Conservation (phyloP, 768 basidiomycete genomes). For the Amanita pallidorosea region DNA sequence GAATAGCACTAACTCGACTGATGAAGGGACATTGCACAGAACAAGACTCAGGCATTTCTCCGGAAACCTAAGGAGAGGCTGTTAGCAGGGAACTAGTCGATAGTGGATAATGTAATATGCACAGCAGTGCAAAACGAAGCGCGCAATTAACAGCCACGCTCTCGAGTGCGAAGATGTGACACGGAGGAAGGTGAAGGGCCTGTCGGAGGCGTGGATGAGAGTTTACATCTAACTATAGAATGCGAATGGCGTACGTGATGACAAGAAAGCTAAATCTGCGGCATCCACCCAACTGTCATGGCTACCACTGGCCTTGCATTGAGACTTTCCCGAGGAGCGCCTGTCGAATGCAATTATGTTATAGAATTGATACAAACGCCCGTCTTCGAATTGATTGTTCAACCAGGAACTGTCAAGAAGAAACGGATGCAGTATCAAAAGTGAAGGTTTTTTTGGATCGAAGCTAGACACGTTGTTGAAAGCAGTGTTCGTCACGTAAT, state of each 20-base stretch:
- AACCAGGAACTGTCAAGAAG: constrained; percentile 66
- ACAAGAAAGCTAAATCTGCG: constrained; percentile 61
- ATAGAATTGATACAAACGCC: constrained; percentile 42
- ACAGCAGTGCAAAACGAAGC: constrained; percentile 58
- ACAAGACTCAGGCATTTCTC: constrained; percentile 60
- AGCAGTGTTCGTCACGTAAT: constrained; percentile 57
- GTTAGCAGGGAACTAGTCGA: constrained; percentile 3
- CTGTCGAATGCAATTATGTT: constrained; percentile 74
- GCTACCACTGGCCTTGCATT: constrained; percentile 36
- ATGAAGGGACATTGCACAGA: constrained; percentile 57
- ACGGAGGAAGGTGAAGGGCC: constrained; percentile 53
- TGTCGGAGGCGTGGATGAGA: constrained; percentile 13
- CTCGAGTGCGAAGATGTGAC: constrained; percentile 67
- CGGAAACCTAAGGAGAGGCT: constrained; percentile 42
- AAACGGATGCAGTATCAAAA: constrained; percentile 58
- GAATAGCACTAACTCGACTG: constrained; percentile 43
- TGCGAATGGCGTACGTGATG: constrained; percentile 36
- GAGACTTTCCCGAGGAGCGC: constrained; percentile 50
- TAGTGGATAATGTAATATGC: constrained; percentile 16
- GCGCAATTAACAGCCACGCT: constrained; percentile 44
- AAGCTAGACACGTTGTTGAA: constrained; percentile 55
- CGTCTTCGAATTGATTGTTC: constrained; percentile 55
- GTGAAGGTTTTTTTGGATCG: constrained; percentile 51
- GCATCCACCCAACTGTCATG: constrained; percentile 75
- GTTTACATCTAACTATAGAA: background rate